These are phyloP conservation scores for Dacryopinax spathularia DNA, from an alignment of 768 basidiomycete genomes.

Conservation along the genomic window DNA sequence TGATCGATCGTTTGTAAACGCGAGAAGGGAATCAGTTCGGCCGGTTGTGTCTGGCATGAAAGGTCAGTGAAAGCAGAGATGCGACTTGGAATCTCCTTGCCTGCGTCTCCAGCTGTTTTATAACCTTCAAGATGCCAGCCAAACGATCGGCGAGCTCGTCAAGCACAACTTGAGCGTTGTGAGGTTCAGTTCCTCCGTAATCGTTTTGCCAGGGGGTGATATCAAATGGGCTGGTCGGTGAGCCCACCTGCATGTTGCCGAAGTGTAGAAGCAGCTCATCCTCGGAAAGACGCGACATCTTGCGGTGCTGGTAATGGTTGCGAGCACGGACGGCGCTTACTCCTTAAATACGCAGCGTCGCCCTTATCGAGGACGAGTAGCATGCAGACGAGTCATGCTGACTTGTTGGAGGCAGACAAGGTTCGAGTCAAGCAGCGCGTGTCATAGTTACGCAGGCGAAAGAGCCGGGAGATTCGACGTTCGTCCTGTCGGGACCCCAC, in stretches of 20 bases:
- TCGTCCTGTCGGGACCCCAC: too few relatives aligned
- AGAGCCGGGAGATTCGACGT: too few relatives aligned
- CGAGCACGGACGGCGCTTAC: too few relatives aligned
- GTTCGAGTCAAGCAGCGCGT: neutral
- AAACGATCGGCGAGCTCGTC: neutral
- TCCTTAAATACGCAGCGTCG: too few relatives aligned
- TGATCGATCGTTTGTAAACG: neutral
- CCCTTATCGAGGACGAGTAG: too few relatives aligned
- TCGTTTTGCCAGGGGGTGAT: neutral
- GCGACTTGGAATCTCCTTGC: too few relatives aligned
- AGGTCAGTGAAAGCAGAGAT: too few relatives aligned
- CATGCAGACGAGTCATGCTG: too few relatives aligned
- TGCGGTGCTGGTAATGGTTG: too few relatives aligned
- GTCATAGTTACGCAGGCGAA: neutral
- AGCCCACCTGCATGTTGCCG: neutral
- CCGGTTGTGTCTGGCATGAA: too few relatives aligned
- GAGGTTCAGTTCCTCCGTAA: neutral
- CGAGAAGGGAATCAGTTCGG: neutral
- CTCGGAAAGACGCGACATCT: neutral
- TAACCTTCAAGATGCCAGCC: neutral
- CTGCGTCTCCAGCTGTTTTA: too few relatives aligned
- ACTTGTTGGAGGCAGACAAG: neutral
- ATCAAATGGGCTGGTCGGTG: neutral
- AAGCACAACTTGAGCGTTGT: neutral
- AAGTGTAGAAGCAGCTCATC: neutral